Percentiles rank a stretch among this genome's conserved stretches.
phyloP scores from a whole-genome alignment of 192 early-diverging fungal genomes.

The Mortierella antarctica region DNA sequence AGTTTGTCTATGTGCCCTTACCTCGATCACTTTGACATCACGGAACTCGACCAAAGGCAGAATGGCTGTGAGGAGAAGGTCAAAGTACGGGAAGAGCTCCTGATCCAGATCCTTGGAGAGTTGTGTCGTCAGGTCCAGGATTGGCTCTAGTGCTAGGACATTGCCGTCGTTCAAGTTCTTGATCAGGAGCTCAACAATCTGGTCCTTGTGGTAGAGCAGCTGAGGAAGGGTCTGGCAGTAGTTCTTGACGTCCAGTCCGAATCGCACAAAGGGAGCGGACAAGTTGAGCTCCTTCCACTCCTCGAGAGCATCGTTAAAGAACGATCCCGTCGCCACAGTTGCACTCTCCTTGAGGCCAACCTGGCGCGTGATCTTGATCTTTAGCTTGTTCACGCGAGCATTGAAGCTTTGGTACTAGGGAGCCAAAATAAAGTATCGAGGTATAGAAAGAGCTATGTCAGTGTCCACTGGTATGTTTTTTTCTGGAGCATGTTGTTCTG shows the following conservation, averaged over 20 bases:
- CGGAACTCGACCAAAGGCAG: slow-evolving; percentile 72
- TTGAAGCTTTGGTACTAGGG: slow-evolving; percentile 82
- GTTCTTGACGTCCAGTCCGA: slow-evolving; percentile 72
- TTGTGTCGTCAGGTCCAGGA: slow-evolving; percentile 84
- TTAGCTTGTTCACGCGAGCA: slow-evolving; percentile 76
- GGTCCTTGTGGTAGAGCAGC: slow-evolving; percentile 90
- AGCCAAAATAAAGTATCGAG: background rate
- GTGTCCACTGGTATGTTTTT: background rate
- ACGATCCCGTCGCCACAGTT: slow-evolving; percentile 76
- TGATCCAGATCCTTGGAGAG: slow-evolving; percentile 93
- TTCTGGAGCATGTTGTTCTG: too few species aligned
- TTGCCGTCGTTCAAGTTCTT: slow-evolving; percentile 71
- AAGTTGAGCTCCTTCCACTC: slow-evolving; percentile 93
- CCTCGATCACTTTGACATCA: slow-evolving; percentile 83
- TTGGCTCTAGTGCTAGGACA: slow-evolving; percentile 78
- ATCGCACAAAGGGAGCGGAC: slow-evolving; percentile 81
- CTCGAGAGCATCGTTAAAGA: slow-evolving; percentile 84
- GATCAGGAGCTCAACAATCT: slow-evolving; percentile 74
- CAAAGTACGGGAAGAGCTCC: slow-evolving; percentile 86
- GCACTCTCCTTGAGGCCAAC: slow-evolving; percentile 62
- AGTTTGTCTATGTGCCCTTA: slow-evolving; percentile 24
- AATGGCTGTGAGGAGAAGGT: slow-evolving; percentile 71
- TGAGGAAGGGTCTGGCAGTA: slow-evolving; percentile 83
- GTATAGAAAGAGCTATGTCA: background rate
- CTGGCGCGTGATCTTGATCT: slow-evolving; percentile 83